Evolutionary conservation across 306 rosid genomes (phyloP).

Genomic region (Vachellia collinsii): DNA sequence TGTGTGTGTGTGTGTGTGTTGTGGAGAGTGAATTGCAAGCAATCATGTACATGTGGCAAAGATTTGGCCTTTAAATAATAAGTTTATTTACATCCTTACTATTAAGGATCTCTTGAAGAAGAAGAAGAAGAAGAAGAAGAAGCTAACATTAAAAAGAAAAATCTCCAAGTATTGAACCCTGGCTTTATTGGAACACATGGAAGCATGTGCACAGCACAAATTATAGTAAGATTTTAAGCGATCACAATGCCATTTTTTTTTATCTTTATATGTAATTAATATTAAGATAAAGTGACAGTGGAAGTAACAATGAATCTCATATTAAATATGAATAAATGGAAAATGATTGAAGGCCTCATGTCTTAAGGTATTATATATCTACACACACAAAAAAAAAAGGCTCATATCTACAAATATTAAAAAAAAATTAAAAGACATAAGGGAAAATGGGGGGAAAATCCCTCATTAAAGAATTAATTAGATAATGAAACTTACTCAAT

Average conservation of each 20-base stretch:
- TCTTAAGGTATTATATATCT: neutral
- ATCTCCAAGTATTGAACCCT: slow-evolving; percentile 32
- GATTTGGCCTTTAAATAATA: slow-evolving; percentile 38
- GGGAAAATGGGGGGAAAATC: too few relatives aligned
- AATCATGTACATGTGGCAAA: slow-evolving; percentile 56
- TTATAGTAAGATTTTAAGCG: slow-evolving; percentile 26
- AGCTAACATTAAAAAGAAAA: slow-evolving; percentile 15
- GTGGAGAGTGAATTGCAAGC: slow-evolving; percentile 62
- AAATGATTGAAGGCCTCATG: neutral
- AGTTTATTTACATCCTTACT: slow-evolving; percentile 3
- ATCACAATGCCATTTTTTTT: slow-evolving; percentile 32
- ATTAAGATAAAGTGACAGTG: neutral
- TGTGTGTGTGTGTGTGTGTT: neutral
- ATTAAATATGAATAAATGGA: neutral
- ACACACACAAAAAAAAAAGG: neutral
- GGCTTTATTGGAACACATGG: slow-evolving; percentile 59
- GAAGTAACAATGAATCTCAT: slow-evolving; percentile 22
- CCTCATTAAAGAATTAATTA: too few relatives aligned
- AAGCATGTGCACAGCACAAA: slow-evolving; percentile 60
- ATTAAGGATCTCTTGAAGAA: slow-evolving; percentile 41
- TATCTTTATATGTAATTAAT: slow-evolving; percentile 9
- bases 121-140: too few relatives aligned
- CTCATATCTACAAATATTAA: too few relatives aligned
- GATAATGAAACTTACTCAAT: too few relatives aligned
- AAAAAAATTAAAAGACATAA: too few relatives aligned